Percentiles rank a stretch among this genome's conserved stretches.
These are phyloP conservation scores for Coriaria nepalensis DNA, from an alignment of 306 rosid species.

Conservation along the genomic window DNA sequence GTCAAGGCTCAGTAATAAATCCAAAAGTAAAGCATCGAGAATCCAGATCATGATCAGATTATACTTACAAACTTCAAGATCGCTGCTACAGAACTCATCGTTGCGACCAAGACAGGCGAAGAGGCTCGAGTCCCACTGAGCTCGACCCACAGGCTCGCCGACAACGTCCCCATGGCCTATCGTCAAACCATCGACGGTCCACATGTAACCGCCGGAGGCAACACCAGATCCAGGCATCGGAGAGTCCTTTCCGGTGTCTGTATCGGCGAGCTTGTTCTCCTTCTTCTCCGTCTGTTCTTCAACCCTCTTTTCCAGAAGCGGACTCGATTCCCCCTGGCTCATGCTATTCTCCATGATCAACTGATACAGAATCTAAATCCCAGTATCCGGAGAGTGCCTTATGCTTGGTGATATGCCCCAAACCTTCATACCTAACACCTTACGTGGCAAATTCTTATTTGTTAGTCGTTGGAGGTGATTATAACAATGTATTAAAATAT, in stretches of 20 bases:
- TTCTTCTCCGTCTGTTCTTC: not conserved
- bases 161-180: constrained; percentile 63
- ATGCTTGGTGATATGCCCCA: too few relatives aligned
- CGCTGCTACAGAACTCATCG: constrained; percentile 91
- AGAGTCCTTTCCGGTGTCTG: constrained; percentile 4
- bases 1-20: too few relatives aligned
- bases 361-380: too few relatives aligned
- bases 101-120: constrained; percentile 73
- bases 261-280: constrained; percentile 3
- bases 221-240: constrained; percentile 12
- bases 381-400: too few relatives aligned
- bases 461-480: too few relatives aligned
- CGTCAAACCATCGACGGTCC: constrained; percentile 83
- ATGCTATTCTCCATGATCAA: not conserved
- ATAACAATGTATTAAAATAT: too few relatives aligned
- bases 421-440: too few relatives aligned
- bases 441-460: too few relatives aligned
- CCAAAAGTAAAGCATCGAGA: too few relatives aligned
- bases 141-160: constrained; percentile 71
- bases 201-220: constrained; percentile 20
- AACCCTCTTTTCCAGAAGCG: constrained; percentile 40
- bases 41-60: too few relatives aligned
- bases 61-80: constrained; percentile 94
- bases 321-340: constrained; percentile 51
- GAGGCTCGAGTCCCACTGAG: constrained; percentile 61